Percentiles rank a stretch among this genome's conserved stretches.
phyloP scores from a whole-genome alignment of 2,329 filamentous ascomycete genomes.

The Fusarium guadeloupense region DNA sequence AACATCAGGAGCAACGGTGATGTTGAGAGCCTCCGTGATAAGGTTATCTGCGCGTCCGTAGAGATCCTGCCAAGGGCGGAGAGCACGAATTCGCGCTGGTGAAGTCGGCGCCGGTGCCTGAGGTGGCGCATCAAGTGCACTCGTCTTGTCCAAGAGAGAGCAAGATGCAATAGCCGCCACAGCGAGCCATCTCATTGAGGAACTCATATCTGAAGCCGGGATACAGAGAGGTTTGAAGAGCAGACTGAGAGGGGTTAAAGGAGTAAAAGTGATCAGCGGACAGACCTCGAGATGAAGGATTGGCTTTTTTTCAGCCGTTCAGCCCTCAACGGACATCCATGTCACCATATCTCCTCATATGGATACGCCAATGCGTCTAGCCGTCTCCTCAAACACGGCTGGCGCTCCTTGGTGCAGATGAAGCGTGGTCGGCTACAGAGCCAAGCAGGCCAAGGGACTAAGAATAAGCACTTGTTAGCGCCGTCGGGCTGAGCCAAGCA shows the following conservation, averaged over 20 bases:
- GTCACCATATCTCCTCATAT: neutral
- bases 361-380: constrained; percentile 5
- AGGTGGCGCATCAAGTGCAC: constrained; percentile 11
- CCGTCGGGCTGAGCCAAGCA: neutral
- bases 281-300: neutral
- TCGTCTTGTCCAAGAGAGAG: constrained; percentile 10
- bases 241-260: neutral
- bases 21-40: constrained; percentile 10
- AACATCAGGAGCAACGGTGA: constrained; percentile 14
- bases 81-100: neutral
- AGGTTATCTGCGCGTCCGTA: constrained; percentile 6
- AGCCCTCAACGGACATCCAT: constrained; percentile 1
- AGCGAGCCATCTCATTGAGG: constrained; percentile 22
- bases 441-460: constrained; percentile 4
- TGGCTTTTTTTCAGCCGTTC: neutral
- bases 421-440: constrained; percentile 3
- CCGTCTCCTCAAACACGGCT: constrained; percentile 13
- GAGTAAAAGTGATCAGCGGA: neutral
- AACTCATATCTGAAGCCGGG: constrained; percentile 3
- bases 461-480: constrained; percentile 6
- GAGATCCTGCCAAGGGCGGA: neutral
- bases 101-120: constrained; percentile 24
- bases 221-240: neutral
- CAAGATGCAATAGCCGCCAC: constrained; percentile 14
- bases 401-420: constrained; percentile 8